Conservation (phyloP, 768 basidiomycete species). For the Fibroporia radiculosa region DNA sequence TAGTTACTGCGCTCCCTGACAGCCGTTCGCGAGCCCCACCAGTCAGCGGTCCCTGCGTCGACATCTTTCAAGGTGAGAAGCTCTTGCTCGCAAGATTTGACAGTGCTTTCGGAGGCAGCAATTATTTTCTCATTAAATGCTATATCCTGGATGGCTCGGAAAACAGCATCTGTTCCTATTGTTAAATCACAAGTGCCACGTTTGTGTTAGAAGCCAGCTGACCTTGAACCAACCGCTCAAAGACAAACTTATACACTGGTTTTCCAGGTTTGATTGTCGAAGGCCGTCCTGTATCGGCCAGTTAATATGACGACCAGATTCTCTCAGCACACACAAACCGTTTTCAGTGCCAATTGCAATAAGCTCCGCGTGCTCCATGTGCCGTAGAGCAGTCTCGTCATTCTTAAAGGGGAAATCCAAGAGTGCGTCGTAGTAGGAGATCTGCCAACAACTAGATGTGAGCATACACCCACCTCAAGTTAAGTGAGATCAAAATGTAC, state of each 20-base stretch:
- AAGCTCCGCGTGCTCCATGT: constrained; percentile 85
- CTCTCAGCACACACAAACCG: constrained; percentile 32
- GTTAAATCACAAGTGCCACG: not conserved
- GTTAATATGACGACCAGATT: not conserved
- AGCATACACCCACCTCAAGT: not conserved
- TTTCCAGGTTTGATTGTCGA: constrained; percentile 83
- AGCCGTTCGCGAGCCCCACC: constrained; percentile 40
- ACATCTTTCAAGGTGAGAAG: constrained; percentile 62
- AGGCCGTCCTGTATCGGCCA: constrained; percentile 54
- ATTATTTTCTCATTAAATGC: constrained; percentile 66
- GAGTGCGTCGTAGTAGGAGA: constrained; percentile 77
- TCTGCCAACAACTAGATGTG: constrained; percentile 29
- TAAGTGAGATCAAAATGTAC: not conserved
- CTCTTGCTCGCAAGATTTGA: constrained; percentile 73
- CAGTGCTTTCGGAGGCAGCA: constrained; percentile 46
- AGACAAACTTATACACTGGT: constrained; percentile 83
- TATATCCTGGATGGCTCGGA: constrained; percentile 77
- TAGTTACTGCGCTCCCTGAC: constrained; percentile 55
- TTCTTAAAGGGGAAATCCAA: constrained; percentile 87
- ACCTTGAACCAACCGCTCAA: constrained; percentile 77
- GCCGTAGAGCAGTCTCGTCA: constrained; percentile 72
- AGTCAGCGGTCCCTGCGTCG: constrained; percentile 37
- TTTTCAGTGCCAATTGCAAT: constrained; percentile 74
- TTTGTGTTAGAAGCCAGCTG: constrained; percentile 12
- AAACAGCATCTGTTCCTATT: constrained; percentile 60